Evolutionary conservation across 176 grass and related monocot genomes (phyloP).

Genomic region (Rhynchospora tenuis): DNA sequence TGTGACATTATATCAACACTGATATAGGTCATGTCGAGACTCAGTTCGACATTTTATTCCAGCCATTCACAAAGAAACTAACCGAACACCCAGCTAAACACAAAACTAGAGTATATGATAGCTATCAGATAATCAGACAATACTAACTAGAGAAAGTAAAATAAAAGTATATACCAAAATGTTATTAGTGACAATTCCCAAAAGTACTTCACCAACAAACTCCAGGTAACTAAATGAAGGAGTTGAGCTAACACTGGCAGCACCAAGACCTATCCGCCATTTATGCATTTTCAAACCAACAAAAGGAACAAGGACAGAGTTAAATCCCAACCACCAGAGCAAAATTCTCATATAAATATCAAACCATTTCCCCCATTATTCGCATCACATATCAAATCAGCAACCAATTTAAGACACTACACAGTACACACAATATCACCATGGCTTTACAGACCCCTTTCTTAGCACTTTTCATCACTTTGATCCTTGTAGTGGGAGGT

Average conservation of each 20-base stretch:
- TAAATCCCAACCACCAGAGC: background rate
- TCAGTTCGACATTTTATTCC: too few species aligned
- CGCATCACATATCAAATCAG: background rate
- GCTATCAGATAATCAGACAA: too few species aligned
- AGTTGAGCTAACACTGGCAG: background rate
- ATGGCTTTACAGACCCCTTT: background rate
- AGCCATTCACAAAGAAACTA: too few species aligned
- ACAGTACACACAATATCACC: background rate
- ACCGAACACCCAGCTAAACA: too few species aligned
- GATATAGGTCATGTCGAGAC: background rate
- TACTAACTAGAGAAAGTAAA: too few species aligned
- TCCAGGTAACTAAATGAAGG: background rate
- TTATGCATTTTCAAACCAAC: background rate
- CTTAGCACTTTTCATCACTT: background rate
- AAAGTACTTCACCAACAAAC: background rate
- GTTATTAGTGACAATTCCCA: too few species aligned
- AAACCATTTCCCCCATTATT: background rate
- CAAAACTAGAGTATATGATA: too few species aligned
- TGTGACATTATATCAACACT: background rate
- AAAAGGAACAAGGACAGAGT: background rate
- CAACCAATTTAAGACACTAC: background rate
- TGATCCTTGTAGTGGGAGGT: background rate
- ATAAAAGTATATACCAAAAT: too few species aligned
- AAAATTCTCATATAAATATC: conserved; percentile 2
- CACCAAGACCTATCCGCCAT: background rate